Evolutionary conservation across 495 filamentous ascomycete species (phyloP).

Genomic region (Penicillium egyptiacum): DNA sequence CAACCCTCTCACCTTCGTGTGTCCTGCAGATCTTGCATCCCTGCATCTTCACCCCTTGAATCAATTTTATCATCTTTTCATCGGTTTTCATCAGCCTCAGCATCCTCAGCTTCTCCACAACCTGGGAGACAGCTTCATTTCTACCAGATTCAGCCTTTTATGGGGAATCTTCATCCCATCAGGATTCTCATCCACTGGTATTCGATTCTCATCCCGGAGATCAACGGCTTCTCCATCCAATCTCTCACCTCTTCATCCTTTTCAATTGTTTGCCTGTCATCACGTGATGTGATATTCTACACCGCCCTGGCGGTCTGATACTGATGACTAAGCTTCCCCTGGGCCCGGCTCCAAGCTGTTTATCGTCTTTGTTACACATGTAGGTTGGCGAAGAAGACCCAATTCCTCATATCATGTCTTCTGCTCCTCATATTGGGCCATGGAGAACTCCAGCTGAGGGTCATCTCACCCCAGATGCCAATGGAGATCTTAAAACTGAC

Average conservation of each 20-base stretch:
- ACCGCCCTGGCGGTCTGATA: constrained; percentile 27
- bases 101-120: no score
- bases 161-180: no score
- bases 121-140: no score
- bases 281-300: constrained; percentile 20
- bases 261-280: not conserved
- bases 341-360: constrained; percentile 4
- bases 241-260: not conserved
- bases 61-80: no score
- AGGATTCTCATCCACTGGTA: no score
- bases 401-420: constrained; percentile 25
- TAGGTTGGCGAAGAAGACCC: constrained; percentile 1
- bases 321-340: constrained; percentile 28
- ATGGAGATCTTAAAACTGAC: constrained; percentile 63
- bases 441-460: constrained; percentile 45
- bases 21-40: no score
- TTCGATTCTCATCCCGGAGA: no score
- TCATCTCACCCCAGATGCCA: constrained; percentile 38
- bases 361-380: constrained; percentile 9
- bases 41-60: no score
- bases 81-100: no score
- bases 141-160: no score
- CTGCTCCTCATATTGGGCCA: constrained; percentile 34
- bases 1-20: no score
- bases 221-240: no score